Conservation (phyloP, 2,329 filamentous ascomycete species). For the Neofusicoccum laricinum region DNA sequence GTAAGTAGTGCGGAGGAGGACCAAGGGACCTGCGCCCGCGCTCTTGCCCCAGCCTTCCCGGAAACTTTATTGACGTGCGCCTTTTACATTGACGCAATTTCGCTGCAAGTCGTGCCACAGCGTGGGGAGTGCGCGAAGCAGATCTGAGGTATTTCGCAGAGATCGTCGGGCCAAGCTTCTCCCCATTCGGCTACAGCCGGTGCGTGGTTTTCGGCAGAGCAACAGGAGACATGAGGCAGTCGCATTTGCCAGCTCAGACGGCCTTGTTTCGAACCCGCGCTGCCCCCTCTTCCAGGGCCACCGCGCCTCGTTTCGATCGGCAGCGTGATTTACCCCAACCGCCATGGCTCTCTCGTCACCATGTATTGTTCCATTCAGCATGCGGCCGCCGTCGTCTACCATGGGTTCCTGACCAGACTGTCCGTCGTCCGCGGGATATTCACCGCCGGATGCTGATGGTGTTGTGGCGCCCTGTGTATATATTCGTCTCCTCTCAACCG, state of each 20-base stretch:
- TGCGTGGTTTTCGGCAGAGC: conserved; percentile 6
- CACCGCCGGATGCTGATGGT: conserved; percentile 1
- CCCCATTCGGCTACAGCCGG: conserved; percentile 9
- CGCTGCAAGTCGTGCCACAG: background rate
- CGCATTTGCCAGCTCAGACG: background rate
- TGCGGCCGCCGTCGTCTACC: background rate
- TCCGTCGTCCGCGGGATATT: background rate
- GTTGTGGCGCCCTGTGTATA: background rate
- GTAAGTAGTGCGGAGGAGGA: background rate
- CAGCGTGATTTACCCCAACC: conserved; percentile 5
- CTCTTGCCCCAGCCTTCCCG: background rate
- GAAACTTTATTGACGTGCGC: background rate
- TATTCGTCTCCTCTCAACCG: background rate
- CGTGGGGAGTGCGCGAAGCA: background rate
- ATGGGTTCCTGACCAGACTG: background rate
- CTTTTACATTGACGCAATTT: background rate
- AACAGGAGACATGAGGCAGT: background rate
- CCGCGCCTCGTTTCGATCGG: background rate
- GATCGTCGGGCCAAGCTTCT: conserved; percentile 11
- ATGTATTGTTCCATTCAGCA: background rate
- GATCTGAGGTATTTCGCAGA: conserved; percentile 7
- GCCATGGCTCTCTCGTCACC: background rate
- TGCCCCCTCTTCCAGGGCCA: background rate
- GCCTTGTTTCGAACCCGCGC: background rate
- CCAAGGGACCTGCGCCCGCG: background rate